A percentile compares a stretch with the other conserved stretches of the same genome.
phyloP scores from a whole-genome alignment of 805 yeast genomes.

The Pichia pseudocactophila region DNA sequence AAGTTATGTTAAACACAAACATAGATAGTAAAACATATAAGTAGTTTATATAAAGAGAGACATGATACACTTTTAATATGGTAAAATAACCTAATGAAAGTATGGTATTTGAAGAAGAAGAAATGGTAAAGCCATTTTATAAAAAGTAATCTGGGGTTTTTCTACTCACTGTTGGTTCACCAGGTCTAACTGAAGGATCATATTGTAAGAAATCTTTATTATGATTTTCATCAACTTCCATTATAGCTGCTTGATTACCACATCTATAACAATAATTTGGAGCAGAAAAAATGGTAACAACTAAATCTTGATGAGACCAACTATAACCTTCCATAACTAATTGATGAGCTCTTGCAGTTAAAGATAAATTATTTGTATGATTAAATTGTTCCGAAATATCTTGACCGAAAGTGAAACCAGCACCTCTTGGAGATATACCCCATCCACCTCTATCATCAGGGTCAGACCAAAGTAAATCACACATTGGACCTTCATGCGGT shows the following conservation, averaged over 20 bases:
- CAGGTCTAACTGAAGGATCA: conserved; percentile 94
- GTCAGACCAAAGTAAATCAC: conserved; percentile 93
- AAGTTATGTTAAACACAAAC: neutral
- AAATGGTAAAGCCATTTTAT: too few species aligned
- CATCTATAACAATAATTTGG: conserved; percentile 97
- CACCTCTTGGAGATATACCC: conserved; percentile 98
- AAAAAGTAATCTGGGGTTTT: conserved; percentile 96
- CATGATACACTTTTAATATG: conserved; percentile 1
- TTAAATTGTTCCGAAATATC: conserved; percentile 91
- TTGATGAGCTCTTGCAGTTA: conserved; percentile 94
- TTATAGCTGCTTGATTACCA: conserved; percentile 96
- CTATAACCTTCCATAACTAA: conserved; percentile 96
- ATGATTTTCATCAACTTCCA: conserved; percentile 95
- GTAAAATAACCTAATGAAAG: neutral
- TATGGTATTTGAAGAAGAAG: neutral
- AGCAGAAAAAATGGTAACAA: conserved; percentile 89
- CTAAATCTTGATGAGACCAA: conserved; percentile 91
- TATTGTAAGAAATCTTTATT: conserved; percentile 88
- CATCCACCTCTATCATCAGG: conserved; percentile 98
- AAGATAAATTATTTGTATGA: conserved; percentile 74
- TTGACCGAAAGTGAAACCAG: conserved; percentile 96
- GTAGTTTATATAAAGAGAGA: neutral
- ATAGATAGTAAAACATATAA: neutral
- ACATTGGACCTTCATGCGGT: conserved; percentile 97
- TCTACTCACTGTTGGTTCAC: conserved; percentile 95